phyloP scores from a whole-genome alignment of 306 rosid species.

The Crataegus laevigata region DNA sequence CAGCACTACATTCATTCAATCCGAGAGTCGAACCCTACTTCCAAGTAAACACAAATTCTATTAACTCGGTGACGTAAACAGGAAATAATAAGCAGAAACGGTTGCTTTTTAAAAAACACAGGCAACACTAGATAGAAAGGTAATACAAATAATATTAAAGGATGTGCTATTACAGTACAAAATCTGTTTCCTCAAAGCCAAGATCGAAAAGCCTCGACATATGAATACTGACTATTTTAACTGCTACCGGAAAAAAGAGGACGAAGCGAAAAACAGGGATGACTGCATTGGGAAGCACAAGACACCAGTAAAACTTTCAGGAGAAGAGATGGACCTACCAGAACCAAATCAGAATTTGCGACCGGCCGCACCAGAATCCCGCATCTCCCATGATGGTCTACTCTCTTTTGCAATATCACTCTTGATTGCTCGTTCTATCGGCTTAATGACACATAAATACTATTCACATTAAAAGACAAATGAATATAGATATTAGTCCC shows the following conservation, averaged over 20 bases:
- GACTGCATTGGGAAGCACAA: background rate
- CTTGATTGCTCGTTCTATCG: slow-evolving; percentile 56
- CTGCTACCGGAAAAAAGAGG: background rate
- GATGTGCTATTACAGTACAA: background rate
- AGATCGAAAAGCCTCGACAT: slow-evolving; percentile 13
- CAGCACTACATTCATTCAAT: too few species aligned
- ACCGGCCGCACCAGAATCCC: slow-evolving; percentile 21
- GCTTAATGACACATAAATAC: slow-evolving; percentile 61
- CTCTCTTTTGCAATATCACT: slow-evolving; percentile 52
- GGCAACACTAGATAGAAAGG: background rate
- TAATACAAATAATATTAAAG: background rate
- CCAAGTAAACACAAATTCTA: background rate
- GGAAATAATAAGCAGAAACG: background rate
- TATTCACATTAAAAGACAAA: slow-evolving; percentile 11
- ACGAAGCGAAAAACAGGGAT: background rate
- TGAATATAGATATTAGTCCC: background rate
- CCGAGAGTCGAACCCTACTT: too few species aligned
- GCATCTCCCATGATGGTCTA: slow-evolving; percentile 72
- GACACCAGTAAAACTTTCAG: background rate
- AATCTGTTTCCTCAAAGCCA: slow-evolving; percentile 15
- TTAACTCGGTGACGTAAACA: background rate
- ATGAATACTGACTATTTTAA: slow-evolving; percentile 10
- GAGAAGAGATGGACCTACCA: slow-evolving; percentile 1
- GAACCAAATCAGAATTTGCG: slow-evolving; percentile 28
- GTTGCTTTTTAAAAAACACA: background rate